Evolutionary conservation across 495 filamentous ascomycete species (phyloP).

Genomic region (Xylaria cubensis): DNA sequence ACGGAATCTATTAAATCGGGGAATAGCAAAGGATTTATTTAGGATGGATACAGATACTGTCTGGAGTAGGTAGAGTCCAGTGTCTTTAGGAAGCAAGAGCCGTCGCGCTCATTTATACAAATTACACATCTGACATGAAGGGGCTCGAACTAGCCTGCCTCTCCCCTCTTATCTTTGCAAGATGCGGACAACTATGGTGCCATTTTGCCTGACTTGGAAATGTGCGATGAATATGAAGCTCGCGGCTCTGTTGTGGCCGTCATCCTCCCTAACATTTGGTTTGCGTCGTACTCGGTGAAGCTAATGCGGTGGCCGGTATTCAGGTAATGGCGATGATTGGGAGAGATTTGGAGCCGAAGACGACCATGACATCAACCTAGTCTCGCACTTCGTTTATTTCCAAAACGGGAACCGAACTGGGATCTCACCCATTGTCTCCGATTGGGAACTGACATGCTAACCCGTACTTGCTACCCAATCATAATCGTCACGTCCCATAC

Average conservation of each 20-base stretch:
- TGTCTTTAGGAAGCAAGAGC: not conserved
- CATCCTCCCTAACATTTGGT: not conserved
- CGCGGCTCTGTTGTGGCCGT: not conserved
- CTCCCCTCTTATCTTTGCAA: not conserved
- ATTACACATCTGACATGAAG: not conserved
- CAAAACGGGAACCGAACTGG: slow-evolving; percentile 2
- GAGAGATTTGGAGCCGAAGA: not conserved
- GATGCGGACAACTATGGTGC: not conserved
- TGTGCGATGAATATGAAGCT: not conserved
- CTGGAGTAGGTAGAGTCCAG: not conserved
- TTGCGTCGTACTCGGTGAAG: slow-evolving; percentile 6
- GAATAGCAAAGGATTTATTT: not conserved
- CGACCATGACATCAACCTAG: not conserved
- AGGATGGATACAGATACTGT: not conserved
- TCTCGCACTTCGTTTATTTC: slow-evolving; percentile 19
- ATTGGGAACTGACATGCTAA: not conserved
- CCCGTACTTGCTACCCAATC: not conserved
- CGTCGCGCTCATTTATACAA: not conserved
- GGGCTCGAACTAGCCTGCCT: not conserved
- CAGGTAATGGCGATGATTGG: not conserved
- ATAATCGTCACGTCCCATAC: not conserved
- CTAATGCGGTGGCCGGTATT: slow-evolving; percentile 7
- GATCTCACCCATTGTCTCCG: not conserved
- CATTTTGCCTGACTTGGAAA: slow-evolving; percentile 2
- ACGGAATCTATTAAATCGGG: not conserved